Evolutionary conservation across 345 rosid genomes (phyloP).

Genomic region (Corymbia maculata): DNA sequence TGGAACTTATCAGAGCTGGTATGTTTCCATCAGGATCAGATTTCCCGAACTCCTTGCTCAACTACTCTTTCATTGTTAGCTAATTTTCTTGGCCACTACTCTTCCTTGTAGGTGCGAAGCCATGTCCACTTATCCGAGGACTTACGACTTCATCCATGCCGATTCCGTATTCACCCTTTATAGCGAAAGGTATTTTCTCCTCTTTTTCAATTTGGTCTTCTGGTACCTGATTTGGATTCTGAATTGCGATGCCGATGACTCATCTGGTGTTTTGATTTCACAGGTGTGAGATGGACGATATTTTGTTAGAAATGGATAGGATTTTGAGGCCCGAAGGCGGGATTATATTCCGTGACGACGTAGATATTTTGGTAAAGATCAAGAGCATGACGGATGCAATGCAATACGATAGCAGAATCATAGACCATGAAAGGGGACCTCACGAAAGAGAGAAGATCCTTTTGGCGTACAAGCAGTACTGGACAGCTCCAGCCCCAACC

Average conservation of each 20-base stretch:
- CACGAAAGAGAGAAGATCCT: constrained; percentile 68
- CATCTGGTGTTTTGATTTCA: background rate
- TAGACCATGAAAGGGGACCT: constrained; percentile 76
- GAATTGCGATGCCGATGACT: background rate
- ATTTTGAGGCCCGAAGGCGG: constrained; percentile 80
- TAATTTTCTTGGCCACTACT: background rate
- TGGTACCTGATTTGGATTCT: background rate
- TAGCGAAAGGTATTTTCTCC: constrained; percentile 26
- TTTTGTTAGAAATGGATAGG: constrained; percentile 86
- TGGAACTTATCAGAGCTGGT: constrained; percentile 96
- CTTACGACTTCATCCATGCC: constrained; percentile 84
- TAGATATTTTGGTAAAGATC: constrained; percentile 52
- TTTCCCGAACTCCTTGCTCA: background rate
- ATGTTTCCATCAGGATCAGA: background rate
- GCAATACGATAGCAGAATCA: constrained; percentile 76
- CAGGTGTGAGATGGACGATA: constrained; percentile 72
- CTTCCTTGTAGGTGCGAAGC: constrained; percentile 53
- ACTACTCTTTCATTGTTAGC: background rate
- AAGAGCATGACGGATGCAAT: constrained; percentile 49
- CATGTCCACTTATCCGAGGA: constrained; percentile 96
- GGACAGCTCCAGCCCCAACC: constrained; percentile 36
- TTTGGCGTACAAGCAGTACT: constrained; percentile 66
- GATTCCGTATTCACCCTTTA: constrained; percentile 68
- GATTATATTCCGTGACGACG: constrained; percentile 81
- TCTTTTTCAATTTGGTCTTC: background rate